phyloP scores from a whole-genome alignment of 208 protist genomes.

The Leishmania gerbilli region DNA sequence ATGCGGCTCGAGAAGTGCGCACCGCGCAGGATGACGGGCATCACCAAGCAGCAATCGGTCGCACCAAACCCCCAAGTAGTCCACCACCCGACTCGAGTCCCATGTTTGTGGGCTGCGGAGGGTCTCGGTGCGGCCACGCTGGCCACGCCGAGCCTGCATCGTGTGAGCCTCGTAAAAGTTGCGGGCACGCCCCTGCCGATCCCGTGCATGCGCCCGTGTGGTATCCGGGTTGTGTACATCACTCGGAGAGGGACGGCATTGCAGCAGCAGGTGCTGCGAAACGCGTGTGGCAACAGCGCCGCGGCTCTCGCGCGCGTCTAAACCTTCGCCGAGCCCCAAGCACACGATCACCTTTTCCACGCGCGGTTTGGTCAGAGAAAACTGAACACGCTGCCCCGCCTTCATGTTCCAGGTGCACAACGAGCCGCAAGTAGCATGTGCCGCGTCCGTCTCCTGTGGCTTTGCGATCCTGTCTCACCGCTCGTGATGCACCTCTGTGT shows the following conservation, averaged over 20 bases:
- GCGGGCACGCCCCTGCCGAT: constrained; percentile 59
- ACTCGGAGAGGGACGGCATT: constrained; percentile 58
- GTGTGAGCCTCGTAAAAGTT: constrained; percentile 32
- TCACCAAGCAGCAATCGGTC: constrained; percentile 83
- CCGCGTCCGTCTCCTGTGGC: neutral
- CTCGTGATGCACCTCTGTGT: neutral
- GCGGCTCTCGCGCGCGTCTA: constrained; percentile 17
- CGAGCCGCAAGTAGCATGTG: neutral
- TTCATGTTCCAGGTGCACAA: constrained; percentile 12
- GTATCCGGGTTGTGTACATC: constrained; percentile 77
- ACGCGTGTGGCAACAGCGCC: constrained; percentile 48
- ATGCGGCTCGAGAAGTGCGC: constrained; percentile 67
- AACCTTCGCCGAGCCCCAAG: constrained; percentile 39
- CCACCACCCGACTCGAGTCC: constrained; percentile 66
- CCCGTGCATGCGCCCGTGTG: constrained; percentile 48
- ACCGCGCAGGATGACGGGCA: constrained; percentile 44
- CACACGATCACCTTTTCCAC: constrained; percentile 66
- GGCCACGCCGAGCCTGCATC: constrained; percentile 1
- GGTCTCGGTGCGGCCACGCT: constrained; percentile 5
- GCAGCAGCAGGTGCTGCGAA: constrained; percentile 46
- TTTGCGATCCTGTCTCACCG: neutral
- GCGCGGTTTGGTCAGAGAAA: constrained; percentile 29
- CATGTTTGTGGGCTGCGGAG: constrained; percentile 67
- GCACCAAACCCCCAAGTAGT: constrained; percentile 84
- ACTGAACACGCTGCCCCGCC: constrained; percentile 25